Conservation (phyloP, 441 rosid species). For the Jatropha multifida region DNA sequence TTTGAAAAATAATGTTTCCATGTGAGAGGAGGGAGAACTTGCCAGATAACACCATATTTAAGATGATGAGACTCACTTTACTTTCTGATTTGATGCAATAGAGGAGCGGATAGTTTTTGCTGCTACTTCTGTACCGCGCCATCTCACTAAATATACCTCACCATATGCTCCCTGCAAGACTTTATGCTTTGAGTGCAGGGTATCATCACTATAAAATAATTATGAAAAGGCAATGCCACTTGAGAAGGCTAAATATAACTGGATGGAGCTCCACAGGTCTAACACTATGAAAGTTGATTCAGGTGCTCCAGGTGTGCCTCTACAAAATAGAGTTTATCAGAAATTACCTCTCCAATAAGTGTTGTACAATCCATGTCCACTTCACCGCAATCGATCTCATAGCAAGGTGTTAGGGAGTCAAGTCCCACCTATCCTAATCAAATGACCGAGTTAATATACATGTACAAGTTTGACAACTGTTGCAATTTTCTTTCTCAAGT, state of each 20-base stretch:
- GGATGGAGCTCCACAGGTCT: background rate
- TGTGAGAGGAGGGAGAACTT: background rate
- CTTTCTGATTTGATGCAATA: conserved; percentile 59
- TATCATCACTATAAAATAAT: conserved; percentile 4
- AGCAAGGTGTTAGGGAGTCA: conserved; percentile 49
- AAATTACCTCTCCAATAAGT: conserved; percentile 59
- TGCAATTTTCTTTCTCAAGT: background rate
- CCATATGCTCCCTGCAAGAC: conserved; percentile 57
- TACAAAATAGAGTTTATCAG: conserved; percentile 14
- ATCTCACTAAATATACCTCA: conserved; percentile 60
- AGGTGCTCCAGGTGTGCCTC: background rate
- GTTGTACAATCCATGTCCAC: conserved; percentile 46
- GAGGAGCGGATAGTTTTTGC: conserved; percentile 66
- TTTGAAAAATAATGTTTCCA: background rate
- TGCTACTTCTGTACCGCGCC: conserved; percentile 69
- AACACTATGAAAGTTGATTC: background rate
- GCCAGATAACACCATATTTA: background rate
- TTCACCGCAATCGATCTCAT: conserved; percentile 41
- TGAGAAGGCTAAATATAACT: conserved; percentile 10
- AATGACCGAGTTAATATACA: background rate
- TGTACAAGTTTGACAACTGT: no score
- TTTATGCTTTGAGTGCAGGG: conserved; percentile 17
- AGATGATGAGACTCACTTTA: conserved; percentile 42
- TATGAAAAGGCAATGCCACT: background rate
- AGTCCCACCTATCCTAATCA: conserved; percentile 47